Conservation (phyloP, 75 land plant genomes). For the Sequoiadendron giganteum region DNA sequence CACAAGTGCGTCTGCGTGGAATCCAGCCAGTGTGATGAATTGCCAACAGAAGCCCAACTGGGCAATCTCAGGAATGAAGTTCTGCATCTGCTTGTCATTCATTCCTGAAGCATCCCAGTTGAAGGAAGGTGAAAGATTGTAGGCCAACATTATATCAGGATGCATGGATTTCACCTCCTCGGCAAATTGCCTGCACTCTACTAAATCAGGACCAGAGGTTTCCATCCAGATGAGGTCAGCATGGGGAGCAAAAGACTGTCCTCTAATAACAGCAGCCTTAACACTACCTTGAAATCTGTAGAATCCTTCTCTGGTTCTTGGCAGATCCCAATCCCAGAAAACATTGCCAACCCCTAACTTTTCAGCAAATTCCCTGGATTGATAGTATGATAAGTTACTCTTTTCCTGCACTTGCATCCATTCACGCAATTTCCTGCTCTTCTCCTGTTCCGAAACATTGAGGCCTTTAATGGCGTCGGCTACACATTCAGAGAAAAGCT, state of each 20-base stretch:
- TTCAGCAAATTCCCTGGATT: slow-evolving; percentile 63
- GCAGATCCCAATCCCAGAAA: slow-evolving; percentile 91
- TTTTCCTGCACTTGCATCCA: slow-evolving; percentile 34
- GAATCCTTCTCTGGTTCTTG: slow-evolving; percentile 72
- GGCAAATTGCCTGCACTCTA: slow-evolving; percentile 68
- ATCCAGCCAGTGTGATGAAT: slow-evolving; percentile 91
- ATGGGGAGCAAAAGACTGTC: slow-evolving; percentile 67
- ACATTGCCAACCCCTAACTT: slow-evolving; percentile 56
- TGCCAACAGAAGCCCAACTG: slow-evolving; percentile 84
- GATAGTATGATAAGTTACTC: slow-evolving; percentile 54
- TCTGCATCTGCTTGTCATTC: slow-evolving; percentile 72
- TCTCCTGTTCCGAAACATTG: slow-evolving; percentile 51
- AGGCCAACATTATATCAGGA: slow-evolving; percentile 81
- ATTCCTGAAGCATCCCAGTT: slow-evolving; percentile 96
- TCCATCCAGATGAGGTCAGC: slow-evolving; percentile 88
- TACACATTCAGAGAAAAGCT: slow-evolving; percentile 74
- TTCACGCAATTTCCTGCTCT: slow-evolving; percentile 42
- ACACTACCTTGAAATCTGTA: slow-evolving; percentile 70
- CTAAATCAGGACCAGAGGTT: slow-evolving; percentile 71
- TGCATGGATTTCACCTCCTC: slow-evolving; percentile 55
- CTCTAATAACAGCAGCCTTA: slow-evolving; percentile 60
- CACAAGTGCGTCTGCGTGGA: slow-evolving; percentile 83
- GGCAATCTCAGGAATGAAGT: slow-evolving; percentile 83
- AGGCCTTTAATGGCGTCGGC: slow-evolving; percentile 46
- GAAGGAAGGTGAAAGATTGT: slow-evolving; percentile 81